Conservation (phyloP, 495 filamentous ascomycete species). For the Friedmanniomyces simplex region DNA sequence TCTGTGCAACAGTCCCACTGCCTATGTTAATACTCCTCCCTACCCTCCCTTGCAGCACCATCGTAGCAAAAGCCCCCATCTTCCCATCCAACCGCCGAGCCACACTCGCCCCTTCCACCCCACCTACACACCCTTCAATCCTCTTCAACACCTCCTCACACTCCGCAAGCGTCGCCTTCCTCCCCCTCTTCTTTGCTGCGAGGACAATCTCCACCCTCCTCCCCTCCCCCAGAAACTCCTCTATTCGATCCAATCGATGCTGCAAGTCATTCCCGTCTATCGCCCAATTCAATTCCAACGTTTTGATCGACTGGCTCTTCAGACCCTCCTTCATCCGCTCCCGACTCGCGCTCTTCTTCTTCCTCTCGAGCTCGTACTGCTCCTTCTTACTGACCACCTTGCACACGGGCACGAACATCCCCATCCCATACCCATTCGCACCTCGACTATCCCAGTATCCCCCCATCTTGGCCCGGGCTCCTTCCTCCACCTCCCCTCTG, state of each 20-base stretch:
- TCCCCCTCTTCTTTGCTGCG: conserved; percentile 27
- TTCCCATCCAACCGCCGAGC: conserved; percentile 24
- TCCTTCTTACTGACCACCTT: conserved; percentile 49
- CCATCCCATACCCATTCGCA: no score
- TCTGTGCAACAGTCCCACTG: not conserved
- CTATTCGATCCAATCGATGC: conserved; percentile 26
- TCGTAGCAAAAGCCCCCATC: conserved; percentile 25
- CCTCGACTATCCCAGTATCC: no score
- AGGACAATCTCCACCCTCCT: conserved; percentile 31
- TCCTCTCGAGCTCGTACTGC: conserved; percentile 24
- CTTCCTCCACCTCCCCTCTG: not conserved
- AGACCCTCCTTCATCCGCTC: conserved; percentile 16
- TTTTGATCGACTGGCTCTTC: conserved; percentile 40
- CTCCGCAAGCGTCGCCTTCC: conserved; percentile 25
- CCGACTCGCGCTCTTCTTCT: conserved; percentile 32
- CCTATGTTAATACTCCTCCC: not conserved
- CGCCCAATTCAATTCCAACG: conserved; percentile 77
- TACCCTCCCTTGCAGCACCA: conserved; percentile 24
- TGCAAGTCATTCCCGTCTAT: conserved; percentile 42
- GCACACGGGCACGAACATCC: conserved; percentile 45
- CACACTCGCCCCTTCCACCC: conserved; percentile 22
- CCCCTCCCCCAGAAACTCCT: conserved; percentile 29
- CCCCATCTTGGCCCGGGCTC: not conserved
- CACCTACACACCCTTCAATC: conserved; percentile 16
- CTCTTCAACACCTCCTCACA: conserved; percentile 21